Conservation (phyloP, 2,329 filamentous ascomycete genomes). For the Trichoderma simmonsii region DNA sequence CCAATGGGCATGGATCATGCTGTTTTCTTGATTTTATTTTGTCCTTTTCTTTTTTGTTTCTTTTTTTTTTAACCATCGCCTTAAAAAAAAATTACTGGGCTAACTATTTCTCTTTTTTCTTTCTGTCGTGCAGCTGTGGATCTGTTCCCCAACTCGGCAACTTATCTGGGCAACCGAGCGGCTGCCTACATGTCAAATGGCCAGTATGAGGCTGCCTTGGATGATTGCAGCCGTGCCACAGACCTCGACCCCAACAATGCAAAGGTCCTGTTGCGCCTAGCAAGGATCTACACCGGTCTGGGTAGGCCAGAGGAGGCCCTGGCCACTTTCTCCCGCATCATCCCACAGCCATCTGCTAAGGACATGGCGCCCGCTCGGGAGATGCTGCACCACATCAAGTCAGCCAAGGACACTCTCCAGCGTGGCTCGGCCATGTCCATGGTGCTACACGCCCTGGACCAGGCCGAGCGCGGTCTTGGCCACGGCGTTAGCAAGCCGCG, state of each 20-base stretch:
- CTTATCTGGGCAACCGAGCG: constrained; percentile 91
- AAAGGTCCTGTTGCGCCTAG: constrained; percentile 85
- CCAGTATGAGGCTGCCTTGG: constrained; percentile 74
- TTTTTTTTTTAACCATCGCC: not conserved
- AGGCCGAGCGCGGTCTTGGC: constrained; percentile 80
- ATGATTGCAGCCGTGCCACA: constrained; percentile 79
- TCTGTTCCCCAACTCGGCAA: constrained; percentile 78
- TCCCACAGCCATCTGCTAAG: constrained; percentile 76
- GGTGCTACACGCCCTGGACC: constrained; percentile 86
- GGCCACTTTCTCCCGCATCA: constrained; percentile 74
- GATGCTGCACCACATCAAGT: constrained; percentile 78
- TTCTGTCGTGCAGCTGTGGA: constrained; percentile 66
- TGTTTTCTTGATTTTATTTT: not conserved
- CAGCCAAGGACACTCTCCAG: constrained; percentile 73
- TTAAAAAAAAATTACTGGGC: not conserved
- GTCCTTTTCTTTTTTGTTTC: not conserved
- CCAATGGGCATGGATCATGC: not conserved
- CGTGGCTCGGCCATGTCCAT: constrained; percentile 81
- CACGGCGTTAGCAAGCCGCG: constrained; percentile 73
- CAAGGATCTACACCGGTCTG: constrained; percentile 83
- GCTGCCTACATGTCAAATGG: constrained; percentile 89
- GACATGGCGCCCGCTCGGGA: constrained; percentile 79
- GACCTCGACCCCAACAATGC: constrained; percentile 80
- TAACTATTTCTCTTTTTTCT: constrained; percentile 3
- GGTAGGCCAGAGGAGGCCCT: constrained; percentile 86